Conservation (phyloP, 1,284 basidiomycete genomes). For the Puccinia sorghi region DNA sequence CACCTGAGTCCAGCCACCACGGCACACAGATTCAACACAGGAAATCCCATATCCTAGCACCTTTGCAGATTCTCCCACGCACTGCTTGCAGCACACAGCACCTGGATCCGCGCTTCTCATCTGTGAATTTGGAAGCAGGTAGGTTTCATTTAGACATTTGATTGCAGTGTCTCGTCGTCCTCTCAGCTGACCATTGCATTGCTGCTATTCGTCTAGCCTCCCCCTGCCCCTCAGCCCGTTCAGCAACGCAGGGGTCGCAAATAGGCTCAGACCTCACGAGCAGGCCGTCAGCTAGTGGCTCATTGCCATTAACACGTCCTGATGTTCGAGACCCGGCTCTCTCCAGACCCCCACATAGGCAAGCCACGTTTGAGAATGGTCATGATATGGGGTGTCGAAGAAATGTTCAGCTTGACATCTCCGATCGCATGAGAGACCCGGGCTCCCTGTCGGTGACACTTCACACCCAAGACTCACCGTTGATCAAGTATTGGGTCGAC, state of each 20-base stretch:
- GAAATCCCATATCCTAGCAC: not conserved
- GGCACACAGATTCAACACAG: not conserved
- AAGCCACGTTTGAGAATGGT: too few relatives aligned
- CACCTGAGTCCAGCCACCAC: not conserved
- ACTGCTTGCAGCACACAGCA: not conserved
- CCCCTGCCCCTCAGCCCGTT: not conserved
- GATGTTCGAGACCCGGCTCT: not conserved
- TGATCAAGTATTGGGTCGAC: not conserved
- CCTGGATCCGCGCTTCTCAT: not conserved
- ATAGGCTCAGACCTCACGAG: not conserved
- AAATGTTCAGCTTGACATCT: not conserved
- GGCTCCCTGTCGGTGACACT: not conserved
- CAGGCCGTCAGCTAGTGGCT: not conserved
- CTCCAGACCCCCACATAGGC: too few relatives aligned
- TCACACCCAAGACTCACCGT: too few relatives aligned
- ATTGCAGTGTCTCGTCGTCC: not conserved
- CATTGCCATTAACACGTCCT: not conserved
- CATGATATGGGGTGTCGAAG: not conserved
- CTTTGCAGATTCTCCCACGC: not conserved
- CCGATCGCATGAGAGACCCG: too few relatives aligned
- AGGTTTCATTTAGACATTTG: not conserved
- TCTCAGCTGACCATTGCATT: not conserved
- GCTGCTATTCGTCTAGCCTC: not conserved
- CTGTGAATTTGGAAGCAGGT: not conserved
- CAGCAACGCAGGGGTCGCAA: not conserved